Conservation (phyloP, 140 eudicot species). For the Oenanthe javanica region DNA sequence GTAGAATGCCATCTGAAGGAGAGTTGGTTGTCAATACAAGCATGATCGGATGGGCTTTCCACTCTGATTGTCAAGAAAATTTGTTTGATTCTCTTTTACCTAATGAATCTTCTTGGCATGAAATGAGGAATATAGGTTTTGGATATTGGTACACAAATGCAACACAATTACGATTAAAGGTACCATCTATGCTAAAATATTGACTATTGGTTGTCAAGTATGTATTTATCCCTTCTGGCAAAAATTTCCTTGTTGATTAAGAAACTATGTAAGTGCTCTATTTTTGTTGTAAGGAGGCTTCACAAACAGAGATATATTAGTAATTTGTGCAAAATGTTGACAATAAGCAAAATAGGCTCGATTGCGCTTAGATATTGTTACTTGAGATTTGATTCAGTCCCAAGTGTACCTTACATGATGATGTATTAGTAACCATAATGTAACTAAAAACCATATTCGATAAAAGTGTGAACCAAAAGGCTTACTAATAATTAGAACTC, state of each 20-base stretch:
- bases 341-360: background rate
- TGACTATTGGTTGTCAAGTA: background rate
- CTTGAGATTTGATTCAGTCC: background rate
- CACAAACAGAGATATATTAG: too few species aligned
- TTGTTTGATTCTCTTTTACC: slow-evolving; percentile 60
- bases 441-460: background rate
- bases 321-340: background rate
- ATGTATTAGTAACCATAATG: background rate
- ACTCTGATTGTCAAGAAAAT: slow-evolving; percentile 89
- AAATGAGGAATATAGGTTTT: slow-evolving; percentile 78
- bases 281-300: background rate
- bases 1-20: slow-evolving; percentile 46
- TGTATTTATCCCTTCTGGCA: background rate
- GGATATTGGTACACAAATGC: slow-evolving; percentile 89
- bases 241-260: background rate
- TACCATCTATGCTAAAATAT: slow-evolving; percentile 15
- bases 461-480: background rate
- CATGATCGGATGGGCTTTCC: slow-evolving; percentile 82
- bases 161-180: slow-evolving; percentile 76
- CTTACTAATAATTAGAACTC: background rate
- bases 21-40: slow-evolving; percentile 55
- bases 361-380: background rate
- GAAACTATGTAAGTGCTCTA: background rate
- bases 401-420: background rate
- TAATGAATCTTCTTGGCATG: slow-evolving; percentile 80